A percentile compares a stretch with the other conserved stretches of the same genome.
phyloP scores from a whole-genome alignment of 2,329 filamentous ascomycete genomes.

The Calonectria pseudoturangicola region DNA sequence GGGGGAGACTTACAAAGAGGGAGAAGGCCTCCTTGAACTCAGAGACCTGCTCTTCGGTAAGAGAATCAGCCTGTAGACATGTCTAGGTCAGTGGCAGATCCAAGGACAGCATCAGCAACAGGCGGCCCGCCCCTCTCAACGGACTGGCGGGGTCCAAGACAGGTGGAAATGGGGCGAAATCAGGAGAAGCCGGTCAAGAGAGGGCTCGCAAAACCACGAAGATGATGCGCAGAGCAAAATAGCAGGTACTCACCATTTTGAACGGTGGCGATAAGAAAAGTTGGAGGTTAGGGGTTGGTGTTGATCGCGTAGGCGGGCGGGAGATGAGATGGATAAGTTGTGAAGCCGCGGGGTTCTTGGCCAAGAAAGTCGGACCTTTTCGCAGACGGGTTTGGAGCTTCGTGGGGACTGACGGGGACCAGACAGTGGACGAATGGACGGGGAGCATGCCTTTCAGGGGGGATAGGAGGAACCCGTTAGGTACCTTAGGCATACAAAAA shows the following conservation, averaged over 20 bases:
- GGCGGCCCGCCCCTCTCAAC: slow-evolving; percentile 55
- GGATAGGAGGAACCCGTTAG: slow-evolving; percentile 1
- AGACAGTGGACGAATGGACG: slow-evolving; percentile 37
- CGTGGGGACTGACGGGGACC: slow-evolving; percentile 49
- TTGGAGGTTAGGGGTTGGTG: slow-evolving; percentile 48
- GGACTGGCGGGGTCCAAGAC: slow-evolving; percentile 52
- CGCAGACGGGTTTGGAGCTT: slow-evolving; percentile 53
- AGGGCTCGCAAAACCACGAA: slow-evolving; percentile 26
- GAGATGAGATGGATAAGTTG: slow-evolving; percentile 57
- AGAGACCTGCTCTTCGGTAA: slow-evolving; percentile 99
- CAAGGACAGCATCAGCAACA: slow-evolving; percentile 42
- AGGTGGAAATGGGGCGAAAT: slow-evolving; percentile 42
- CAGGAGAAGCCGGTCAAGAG: slow-evolving; percentile 36
- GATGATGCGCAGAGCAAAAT: slow-evolving; percentile 28
- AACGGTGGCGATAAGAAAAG: slow-evolving; percentile 46
- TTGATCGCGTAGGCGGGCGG: slow-evolving; percentile 53
- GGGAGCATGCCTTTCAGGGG: slow-evolving; percentile 29
- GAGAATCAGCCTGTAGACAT: slow-evolving; percentile 87
- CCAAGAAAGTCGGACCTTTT: slow-evolving; percentile 57
- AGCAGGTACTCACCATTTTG: slow-evolving; percentile 56
- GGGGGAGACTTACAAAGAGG: slow-evolving; percentile 87
- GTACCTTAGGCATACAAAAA: slow-evolving; percentile 38
- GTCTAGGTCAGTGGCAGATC: slow-evolving; percentile 49
- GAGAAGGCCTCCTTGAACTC: slow-evolving; percentile 99
- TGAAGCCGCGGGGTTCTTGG: slow-evolving; percentile 55